Base-by-base conservation (phyloP, 176 grass and related monocot genomes). In the sorghum (Sorghum bicolor) region DNA sequence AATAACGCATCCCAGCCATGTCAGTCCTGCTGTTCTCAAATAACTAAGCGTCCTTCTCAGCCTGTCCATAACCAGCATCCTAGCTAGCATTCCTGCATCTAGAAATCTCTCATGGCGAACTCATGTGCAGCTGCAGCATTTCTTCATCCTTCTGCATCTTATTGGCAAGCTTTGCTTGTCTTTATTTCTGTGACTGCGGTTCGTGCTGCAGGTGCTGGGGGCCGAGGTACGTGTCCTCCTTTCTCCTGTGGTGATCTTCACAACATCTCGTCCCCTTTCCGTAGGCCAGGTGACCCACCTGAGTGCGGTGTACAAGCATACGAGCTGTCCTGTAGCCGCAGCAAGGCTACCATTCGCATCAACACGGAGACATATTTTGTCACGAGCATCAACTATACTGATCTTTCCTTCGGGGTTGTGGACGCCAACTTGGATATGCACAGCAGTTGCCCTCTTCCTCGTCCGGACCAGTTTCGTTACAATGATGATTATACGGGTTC, bases 211-310 rank as follows among this genome's bases (percentile, higher is more conserved):
- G 30, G 30, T 48, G 57, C 45, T 6, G 10, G 5, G 4, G 31
- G 39, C 14, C 55, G 52, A 58, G 47, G 32, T 67, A 47, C 6
- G 53, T 28, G 83, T n/a, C 60, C 67, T 32, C 12, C 62, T 50
- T 92, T 84, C 68, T 89, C 87, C 5, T 92, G 90, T 30, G 90
- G 83, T 0, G 47, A 87, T 70, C 87, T 92, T n/a, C 65, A 83
- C 15, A 33, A 86, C 55, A 88, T 92, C 22, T 4, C 0, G 0
- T 37, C 52, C 39, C 83, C 90, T 83, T 92, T 89, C 41, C 73
- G 79, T 32, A 45, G 80, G 29, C 37, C 19, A 67, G 82, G 55
- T 4, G 70, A 92, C 57, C 80, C 83, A 1, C 25, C 22, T 7
- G 38, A 34, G 2, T 92, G 87, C 13, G 87, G 84, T 45, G 11